A percentile compares a stretch with the other conserved stretches of the same genome.
phyloP scores from a whole-genome alignment of 306 rosid species.

The Alnus glutinosa region DNA sequence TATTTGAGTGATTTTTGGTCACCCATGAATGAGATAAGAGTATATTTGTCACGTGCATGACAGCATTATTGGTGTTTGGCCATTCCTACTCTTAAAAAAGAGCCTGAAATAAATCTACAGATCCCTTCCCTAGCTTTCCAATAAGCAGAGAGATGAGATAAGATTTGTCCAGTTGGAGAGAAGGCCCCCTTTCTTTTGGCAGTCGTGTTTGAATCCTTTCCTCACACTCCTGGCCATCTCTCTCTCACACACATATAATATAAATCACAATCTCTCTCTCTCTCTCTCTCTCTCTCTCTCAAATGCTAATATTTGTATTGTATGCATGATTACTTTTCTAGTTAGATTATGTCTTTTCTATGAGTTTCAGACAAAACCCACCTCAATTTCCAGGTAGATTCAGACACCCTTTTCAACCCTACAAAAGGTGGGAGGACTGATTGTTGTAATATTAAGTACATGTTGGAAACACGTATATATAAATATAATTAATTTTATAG shows the following conservation, averaged over 20 bases:
- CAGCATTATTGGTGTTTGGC: constrained; percentile 56
- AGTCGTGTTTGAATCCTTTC: constrained; percentile 73
- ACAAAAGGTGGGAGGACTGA: constrained; percentile 49
- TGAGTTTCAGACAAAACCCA: constrained; percentile 67
- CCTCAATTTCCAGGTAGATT: constrained; percentile 96
- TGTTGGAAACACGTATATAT: constrained; percentile 26
- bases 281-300: constrained; percentile 35
- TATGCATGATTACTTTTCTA: constrained; percentile 20
- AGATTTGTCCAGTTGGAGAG: constrained; percentile 71
- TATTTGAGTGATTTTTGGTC: neutral
- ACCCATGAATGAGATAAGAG: constrained; percentile 24
- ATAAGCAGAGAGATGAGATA: constrained; percentile 59
- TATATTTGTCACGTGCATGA: constrained; percentile 64
- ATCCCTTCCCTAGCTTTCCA: constrained; percentile 59
- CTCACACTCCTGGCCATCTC: constrained; percentile 48
- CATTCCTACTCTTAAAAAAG: constrained; percentile 44
- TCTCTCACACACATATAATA: constrained; percentile 1
- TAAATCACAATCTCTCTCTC: constrained; percentile 14
- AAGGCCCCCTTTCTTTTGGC: constrained; percentile 27
- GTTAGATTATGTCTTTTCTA: constrained; percentile 54
- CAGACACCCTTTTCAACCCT: constrained; percentile 62
- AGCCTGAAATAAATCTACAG: constrained; percentile 22
- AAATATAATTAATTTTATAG: constrained; percentile 16
- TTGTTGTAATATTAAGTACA: constrained; percentile 35
- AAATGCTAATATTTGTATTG: constrained; percentile 19